Conservation (phyloP, 345 rosid genomes). For the Moricandia moricandioides region DNA sequence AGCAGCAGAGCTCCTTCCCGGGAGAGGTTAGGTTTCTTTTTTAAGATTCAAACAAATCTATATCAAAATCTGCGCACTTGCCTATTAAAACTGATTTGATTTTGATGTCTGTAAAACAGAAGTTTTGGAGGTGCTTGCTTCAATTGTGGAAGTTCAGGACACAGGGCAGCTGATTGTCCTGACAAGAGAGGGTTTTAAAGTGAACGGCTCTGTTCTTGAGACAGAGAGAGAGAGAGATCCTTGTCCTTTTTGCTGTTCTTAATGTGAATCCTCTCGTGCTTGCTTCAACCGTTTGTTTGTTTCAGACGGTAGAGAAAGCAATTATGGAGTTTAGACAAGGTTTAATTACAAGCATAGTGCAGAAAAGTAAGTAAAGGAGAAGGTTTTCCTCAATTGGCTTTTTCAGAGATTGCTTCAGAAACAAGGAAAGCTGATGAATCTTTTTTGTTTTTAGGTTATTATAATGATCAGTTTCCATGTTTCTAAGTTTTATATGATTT, state of each 20-base stretch:
- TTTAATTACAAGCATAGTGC: constrained; percentile 16
- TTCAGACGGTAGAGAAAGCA: constrained; percentile 14
- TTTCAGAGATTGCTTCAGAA: constrained; percentile 39
- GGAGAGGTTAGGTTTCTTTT: neutral
- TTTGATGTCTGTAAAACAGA: neutral
- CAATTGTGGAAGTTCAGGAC: neutral
- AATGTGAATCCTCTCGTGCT: constrained; percentile 16
- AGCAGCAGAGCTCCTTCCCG: neutral
- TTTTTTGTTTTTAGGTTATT: constrained; percentile 7
- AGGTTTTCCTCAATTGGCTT: constrained; percentile 26
- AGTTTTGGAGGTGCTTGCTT: neutral
- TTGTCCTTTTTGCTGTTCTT: constrained; percentile 19
- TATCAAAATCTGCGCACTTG: neutral
- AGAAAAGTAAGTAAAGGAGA: constrained; percentile 21
- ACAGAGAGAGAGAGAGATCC: neutral
- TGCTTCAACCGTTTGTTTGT: constrained; percentile 14
- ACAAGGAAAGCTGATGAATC: constrained; percentile 26
- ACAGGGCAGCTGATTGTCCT: constrained; percentile 1
- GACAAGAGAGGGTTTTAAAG: neutral
- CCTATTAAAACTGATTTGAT: neutral
- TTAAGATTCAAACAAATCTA: neutral
- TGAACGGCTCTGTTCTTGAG: neutral
- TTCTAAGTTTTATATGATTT: constrained; percentile 29
- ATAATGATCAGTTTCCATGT: constrained; percentile 30
- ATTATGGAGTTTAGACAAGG: constrained; percentile 27